These are phyloP conservation scores for Penicillium daleae DNA, from an alignment of 495 filamentous ascomycete genomes.

Conservation along the genomic window DNA sequence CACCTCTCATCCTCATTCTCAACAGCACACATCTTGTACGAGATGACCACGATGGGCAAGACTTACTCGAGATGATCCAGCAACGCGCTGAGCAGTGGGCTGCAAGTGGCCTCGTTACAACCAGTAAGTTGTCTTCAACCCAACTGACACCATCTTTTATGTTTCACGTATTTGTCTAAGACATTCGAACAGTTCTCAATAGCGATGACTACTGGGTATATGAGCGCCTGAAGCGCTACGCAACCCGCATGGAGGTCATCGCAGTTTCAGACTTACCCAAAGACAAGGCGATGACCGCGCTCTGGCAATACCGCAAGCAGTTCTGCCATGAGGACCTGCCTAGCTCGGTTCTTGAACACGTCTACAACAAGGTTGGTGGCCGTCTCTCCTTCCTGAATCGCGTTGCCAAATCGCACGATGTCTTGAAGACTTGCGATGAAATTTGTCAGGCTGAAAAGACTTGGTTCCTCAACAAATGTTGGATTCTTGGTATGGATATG, in stretches of 20 bases:
- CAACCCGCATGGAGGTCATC: slow-evolving; percentile 89
- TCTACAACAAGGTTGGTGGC: slow-evolving; percentile 86
- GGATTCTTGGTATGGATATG: slow-evolving; percentile 91
- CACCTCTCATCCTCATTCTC: slow-evolving; percentile 82
- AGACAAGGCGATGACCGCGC: slow-evolving; percentile 69
- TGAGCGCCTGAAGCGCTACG: slow-evolving; percentile 86
- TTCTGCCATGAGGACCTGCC: slow-evolving; percentile 64
- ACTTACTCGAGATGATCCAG: slow-evolving; percentile 91
- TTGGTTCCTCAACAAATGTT: slow-evolving; percentile 94
- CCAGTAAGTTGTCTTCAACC: slow-evolving; percentile 44
- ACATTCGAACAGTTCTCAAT: slow-evolving; percentile 69
- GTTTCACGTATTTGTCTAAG: neutral
- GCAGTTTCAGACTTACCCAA: slow-evolving; percentile 81
- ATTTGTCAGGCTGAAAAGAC: slow-evolving; percentile 85
- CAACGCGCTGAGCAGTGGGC: slow-evolving; percentile 97
- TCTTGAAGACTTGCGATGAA: slow-evolving; percentile 73
- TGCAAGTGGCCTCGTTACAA: slow-evolving; percentile 81
- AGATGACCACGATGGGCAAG: slow-evolving; percentile 87
- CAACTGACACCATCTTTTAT: neutral
- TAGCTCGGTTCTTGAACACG: slow-evolving; percentile 62
- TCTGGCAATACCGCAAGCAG: slow-evolving; percentile 72
- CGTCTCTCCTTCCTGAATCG: slow-evolving; percentile 83
- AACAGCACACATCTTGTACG: slow-evolving; percentile 88
- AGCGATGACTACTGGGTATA: slow-evolving; percentile 98
- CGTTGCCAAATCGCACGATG: slow-evolving; percentile 78